Evolutionary conservation across 306 rosid genomes (phyloP), one percentile per base, ranked within the genome.

Genomic region (Prunus armeniaca): DNA sequence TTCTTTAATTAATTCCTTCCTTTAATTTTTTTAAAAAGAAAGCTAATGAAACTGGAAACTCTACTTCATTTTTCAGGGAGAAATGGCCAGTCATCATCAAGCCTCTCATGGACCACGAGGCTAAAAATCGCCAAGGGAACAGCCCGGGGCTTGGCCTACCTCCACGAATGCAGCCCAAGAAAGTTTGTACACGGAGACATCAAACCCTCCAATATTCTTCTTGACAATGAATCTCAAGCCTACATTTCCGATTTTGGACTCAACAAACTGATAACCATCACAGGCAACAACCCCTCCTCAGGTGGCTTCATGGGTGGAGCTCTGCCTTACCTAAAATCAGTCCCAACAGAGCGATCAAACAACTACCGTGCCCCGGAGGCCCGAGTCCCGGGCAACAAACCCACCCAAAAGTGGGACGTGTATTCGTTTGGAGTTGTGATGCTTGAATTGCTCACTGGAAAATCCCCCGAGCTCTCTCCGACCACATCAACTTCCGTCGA

Each of bases 131-230:
- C 84, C 52, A 96, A 88, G 80, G 99, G 99, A 76, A 83, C 98
- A 67, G 99, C 94, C 10, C 82, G 94, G 62, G 99, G 99, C 32
- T 83, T 96, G 71, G 99, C 99, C 38, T 96, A 92, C 84, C 92
- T 96, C 76, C 99, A 96, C 77, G 99, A 96, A 76, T 92, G 97
- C 88, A 96, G 99, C 73, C 98, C 99, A 28, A 86, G 97, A 72
- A 96, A 96, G 70, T 96, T 96, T 55, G 98, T 96, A 75, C 99
- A 96, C 38, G 99, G 94, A 18, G 97, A 96, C 84, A 72, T 96
- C 78, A 96, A 96, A 76, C 98, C 99, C 46, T 91, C 99, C 69
- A 96, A 96, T 76, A 93, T 96, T 65, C 98, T 96, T 70, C 83
- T 96, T 4, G 99, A 96, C 87, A 76, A 85, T 22, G 91, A 92